Percentiles rank a stretch among this genome's conserved stretches.
Conservation (phyloP, 768 basidiomycete species). For the Boletus subcaerulescens region DNA sequence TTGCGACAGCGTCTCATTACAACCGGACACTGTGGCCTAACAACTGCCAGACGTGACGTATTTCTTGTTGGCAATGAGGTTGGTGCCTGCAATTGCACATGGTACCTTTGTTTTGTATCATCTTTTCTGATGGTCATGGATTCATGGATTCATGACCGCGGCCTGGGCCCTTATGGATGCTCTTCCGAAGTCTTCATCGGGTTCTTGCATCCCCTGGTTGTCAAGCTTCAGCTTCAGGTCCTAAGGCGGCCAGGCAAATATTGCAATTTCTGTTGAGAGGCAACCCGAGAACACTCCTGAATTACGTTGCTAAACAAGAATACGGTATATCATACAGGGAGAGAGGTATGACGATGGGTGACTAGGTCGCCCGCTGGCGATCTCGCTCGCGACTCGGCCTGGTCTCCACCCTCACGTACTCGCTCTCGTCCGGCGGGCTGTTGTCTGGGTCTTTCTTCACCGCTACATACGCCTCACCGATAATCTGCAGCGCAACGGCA, state of each 20-base stretch:
- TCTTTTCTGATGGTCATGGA: too few relatives aligned
- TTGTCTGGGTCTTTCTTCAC: slow-evolving; percentile 61
- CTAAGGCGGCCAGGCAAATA: too few relatives aligned
- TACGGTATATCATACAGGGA: slow-evolving; percentile 7
- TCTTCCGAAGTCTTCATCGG: background rate
- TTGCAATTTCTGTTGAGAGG: background rate
- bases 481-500: slow-evolving; percentile 78
- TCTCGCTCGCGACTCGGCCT: slow-evolving; percentile 55
- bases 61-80: too few relatives aligned
- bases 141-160: too few relatives aligned
- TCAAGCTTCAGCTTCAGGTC: background rate
- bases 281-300: background rate
- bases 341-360: background rate
- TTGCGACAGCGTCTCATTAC: too few relatives aligned
- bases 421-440: slow-evolving; percentile 53
- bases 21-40: too few relatives aligned
- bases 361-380: slow-evolving; percentile 24
- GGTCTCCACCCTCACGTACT: slow-evolving; percentile 82
- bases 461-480: slow-evolving; percentile 74
- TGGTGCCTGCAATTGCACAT: too few relatives aligned
- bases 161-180: background rate
- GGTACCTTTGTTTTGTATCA: too few relatives aligned
- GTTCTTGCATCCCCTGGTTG: background rate
- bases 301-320: slow-evolving; percentile 3
- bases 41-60: too few relatives aligned